Base-by-base conservation (phyloP, 371 early-diverging fungal species). In the Actinomortierella ambigua region DNA sequence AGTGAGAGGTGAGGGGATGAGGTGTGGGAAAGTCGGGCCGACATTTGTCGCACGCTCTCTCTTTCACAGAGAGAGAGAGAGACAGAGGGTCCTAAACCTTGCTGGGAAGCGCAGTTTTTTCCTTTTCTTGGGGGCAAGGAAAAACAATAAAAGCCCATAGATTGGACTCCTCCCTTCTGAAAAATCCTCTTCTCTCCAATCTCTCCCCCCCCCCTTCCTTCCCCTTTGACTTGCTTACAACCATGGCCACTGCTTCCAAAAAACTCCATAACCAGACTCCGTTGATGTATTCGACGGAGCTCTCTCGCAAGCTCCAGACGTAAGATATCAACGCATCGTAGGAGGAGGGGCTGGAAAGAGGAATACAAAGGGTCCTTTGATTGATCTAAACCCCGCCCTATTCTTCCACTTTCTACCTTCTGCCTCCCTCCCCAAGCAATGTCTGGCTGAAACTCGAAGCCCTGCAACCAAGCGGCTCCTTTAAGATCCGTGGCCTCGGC, bases 401-500 rank as follows among this genome's bases (percentile, higher is more conserved):
- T 4, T 7, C 18, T 17, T 44, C 11, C 26, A 3, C 27, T 43
- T 11, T 14, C 24, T 29, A 14, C 26, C 23, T 24, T 11, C 2
- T n/a, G 23, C 28, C 34, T 15, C 14, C 27, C 2, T 40, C 7
- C 8, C 8, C 22, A 55, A 87, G 88, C 50, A 89, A 89, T 71
- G 80, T 89, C 18, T 90, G 87, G 80, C 82, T 85, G 18, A 90
- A 90, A 68, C 84, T 88, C 51, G 91, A 90, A 54, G 86, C 84
- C 69, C 80, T 90, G 55, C 91, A 90, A 49, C 91, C 91, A 15
- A 85, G 88, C 8, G 89, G 89, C 42, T 90, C 90, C 8, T 86
- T 88, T 43, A 90, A 90, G 65, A 88, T 90, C 61, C 82, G 90
- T 59, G 90, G 91, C 17, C 76, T 90, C 22, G 91, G 91, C 40